Base-by-base conservation (phyloP, 495 filamentous ascomycete species). In the Achaetomiella virescens region DNA sequence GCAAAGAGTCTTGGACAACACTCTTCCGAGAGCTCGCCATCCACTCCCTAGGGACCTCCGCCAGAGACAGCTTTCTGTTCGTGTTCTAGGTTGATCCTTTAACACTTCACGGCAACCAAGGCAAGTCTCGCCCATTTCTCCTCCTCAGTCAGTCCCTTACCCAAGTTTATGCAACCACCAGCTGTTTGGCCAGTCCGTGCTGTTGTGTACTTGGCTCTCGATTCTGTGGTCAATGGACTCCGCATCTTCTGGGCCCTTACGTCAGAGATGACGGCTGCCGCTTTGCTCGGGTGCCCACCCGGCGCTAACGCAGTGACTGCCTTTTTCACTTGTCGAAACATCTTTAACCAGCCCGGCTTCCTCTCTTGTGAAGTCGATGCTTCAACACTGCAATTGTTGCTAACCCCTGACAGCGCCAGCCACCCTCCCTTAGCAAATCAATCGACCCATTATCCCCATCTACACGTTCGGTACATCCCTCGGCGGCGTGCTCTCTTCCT, bases 231-330 rank as follows among this genome's bases (percentile, higher is more conserved):
- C 12, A 45, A 7, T 1, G 36, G 36, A 36, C 50, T 54, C 45
- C 45, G 57, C 50, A 45, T 37, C 14, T 9, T 29, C 0, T 31
- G 43, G 29, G 27, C 45, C 45, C 45, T 59, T 59, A 59, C 57
- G 57, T 59, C 57, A 59, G 57, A 44, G 51, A 51, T 59, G 56
- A 48, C 42, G 56, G 56, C 20, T 22, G 24, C 35, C 14, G 21
- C 21, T 37, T 35, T 38, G 29, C 42, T 38, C 11, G 2, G 36
- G 55, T 53, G 55, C 48, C n/a, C 49, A 29, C 38, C 18, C 14
- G 29, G 27, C 45, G 37, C 45, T 49, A 49, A 56, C 8, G 20
- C n/a, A 2, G 17, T 14, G 35, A 10, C 37, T 38, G 21, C 42
- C 31, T 33, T 48, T 18, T 20, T 41, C 36, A 24, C 38, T 1